Conservation (phyloP, 306 rosid species). For the Nissolia schottii region DNA sequence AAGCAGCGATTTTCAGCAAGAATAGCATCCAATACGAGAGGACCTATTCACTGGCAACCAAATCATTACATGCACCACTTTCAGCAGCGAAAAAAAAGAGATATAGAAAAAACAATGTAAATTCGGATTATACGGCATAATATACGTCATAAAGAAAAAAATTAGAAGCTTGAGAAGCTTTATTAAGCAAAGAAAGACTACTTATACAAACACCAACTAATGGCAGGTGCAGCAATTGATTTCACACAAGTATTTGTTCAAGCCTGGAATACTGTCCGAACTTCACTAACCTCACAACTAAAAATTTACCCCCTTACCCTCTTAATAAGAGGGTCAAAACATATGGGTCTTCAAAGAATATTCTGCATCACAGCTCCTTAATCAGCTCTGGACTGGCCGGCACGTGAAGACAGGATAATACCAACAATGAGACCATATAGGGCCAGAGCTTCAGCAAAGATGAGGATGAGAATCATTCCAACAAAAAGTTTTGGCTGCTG, state of each 20-base stretch:
- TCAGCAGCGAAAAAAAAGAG: constrained; percentile 15
- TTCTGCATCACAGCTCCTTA: constrained; percentile 32
- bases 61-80: constrained; percentile 32
- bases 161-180: constrained; percentile 40
- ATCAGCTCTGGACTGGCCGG: constrained; percentile 89
- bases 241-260: constrained; percentile 31
- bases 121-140: constrained; percentile 8
- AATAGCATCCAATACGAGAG: not conserved
- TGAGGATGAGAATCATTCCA: constrained; percentile 86
- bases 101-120: constrained; percentile 3
- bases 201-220: constrained; percentile 41
- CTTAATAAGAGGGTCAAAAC: constrained; percentile 34
- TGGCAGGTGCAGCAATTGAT: constrained; percentile 28
- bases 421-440: constrained; percentile 83
- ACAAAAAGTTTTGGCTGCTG: constrained; percentile 90
- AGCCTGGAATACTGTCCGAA: constrained; percentile 31
- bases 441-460: constrained; percentile 86
- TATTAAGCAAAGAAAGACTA: constrained; percentile 49
- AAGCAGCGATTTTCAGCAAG: not conserved
- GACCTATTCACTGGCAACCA: constrained; percentile 2
- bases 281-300: constrained; percentile 35
- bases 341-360: constrained; percentile 44
- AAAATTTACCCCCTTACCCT: constrained; percentile 23
- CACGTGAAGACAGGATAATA: constrained; percentile 80
- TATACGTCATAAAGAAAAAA: constrained; percentile 23